Evolutionary conservation across 176 grass and related monocot species (phyloP), one percentile per base, ranked within the genome.

Genomic region (Poa annua): DNA sequence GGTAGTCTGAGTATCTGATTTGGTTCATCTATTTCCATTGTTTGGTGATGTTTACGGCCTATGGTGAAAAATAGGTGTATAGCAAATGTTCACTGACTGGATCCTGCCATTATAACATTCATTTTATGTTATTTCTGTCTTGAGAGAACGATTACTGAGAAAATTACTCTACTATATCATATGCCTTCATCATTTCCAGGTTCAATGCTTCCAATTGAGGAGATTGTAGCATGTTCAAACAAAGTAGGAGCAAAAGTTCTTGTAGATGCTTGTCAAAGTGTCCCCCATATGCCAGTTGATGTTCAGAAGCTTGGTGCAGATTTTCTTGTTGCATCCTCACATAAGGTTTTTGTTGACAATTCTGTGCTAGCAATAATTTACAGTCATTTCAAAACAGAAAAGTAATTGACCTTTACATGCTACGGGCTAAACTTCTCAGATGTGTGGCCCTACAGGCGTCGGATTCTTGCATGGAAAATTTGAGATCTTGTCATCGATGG

Each of bases 261-360:
- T 66, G 87, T 98, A 38, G 96, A 98, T 93, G 96, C 96, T 86
- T 96, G 93, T 80, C 96, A 96, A 82, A 98, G 91, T 90, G 93
- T 96, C 77, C 96, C 96, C 24, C 96, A 93, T 86, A 92, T 98
- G 91, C 75, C 85, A 71, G 93, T 98, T 79, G 89, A 98, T 93
- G 96, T 98, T 70, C 96, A 93, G 64, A 93, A 93, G 66, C 93
- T 98, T 66, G 91, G 88, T 65, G 89, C 85, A 50, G 96, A 98
- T 85, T 98, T 98, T 71, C 87, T 96, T 88, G 96, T 98, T 57
- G 96, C 93, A 42, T 98, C 96, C 16, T 98, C 96, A 21, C 96
- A 98, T 84, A 98, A 98, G 96, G 91, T 98, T 89, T 73, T 52
- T 70, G 11, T 80, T 63, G 53, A 39, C 12, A 66, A 52, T 60